Percentiles rank a stretch among this genome's conserved stretches.
Evolutionary conservation across 129 eudicot species (phyloP).

Genomic region (Solidago caesia): DNA sequence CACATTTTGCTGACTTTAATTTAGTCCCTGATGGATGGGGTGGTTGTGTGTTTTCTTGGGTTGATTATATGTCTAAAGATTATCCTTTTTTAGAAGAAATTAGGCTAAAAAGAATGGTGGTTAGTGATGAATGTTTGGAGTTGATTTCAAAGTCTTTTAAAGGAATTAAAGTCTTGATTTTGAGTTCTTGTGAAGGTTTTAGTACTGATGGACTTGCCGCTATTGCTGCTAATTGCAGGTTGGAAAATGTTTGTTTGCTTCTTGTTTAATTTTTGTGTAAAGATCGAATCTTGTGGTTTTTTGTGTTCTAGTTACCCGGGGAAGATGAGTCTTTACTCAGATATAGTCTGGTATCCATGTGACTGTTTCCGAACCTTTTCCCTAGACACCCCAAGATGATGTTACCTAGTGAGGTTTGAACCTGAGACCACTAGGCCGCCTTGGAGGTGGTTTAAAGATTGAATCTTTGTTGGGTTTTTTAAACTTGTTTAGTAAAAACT

Average conservation of each 20-base stretch:
- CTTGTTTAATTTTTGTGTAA: background rate
- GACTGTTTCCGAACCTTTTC: too few relatives aligned
- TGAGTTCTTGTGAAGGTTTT: slow-evolving; percentile 26
- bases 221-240: slow-evolving; percentile 31
- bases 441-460: background rate
- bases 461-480: background rate
- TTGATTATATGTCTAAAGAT: slow-evolving; percentile 7
- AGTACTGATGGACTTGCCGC: slow-evolving; percentile 32
- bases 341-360: too few relatives aligned
- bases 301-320: background rate
- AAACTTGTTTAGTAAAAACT: background rate
- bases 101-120: slow-evolving; percentile 22
- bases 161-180: slow-evolving; percentile 14
- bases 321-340: too few relatives aligned
- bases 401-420: too few relatives aligned
- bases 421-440: too few relatives aligned
- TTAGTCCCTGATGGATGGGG: slow-evolving; percentile 98
- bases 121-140: slow-evolving; percentile 26
- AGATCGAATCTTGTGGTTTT: background rate
- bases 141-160: slow-evolving; percentile 1
- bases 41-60: slow-evolving; percentile 36
- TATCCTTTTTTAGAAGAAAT: slow-evolving; percentile 23
- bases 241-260: background rate
- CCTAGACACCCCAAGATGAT: too few relatives aligned
- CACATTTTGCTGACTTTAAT: slow-evolving; percentile 93